Percentiles rank a stretch among this genome's conserved stretches.
These are phyloP conservation scores for Ambrosiella xylebori DNA, from an alignment of 2,329 filamentous ascomycete genomes.

Conservation along the genomic window DNA sequence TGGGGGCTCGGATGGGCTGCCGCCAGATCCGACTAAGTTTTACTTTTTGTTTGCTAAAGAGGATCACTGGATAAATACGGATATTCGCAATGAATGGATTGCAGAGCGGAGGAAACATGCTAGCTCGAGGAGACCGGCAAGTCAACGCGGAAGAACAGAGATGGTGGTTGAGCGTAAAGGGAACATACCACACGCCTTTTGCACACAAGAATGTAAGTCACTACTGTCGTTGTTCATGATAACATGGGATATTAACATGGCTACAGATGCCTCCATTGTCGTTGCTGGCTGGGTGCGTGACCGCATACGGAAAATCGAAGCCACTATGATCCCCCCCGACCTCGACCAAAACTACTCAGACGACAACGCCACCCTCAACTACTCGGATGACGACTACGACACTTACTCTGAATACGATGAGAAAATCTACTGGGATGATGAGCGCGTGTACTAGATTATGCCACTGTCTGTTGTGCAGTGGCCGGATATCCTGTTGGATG, in stretches of 20 bases:
- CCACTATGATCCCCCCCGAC: conserved; percentile 10
- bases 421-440: conserved; percentile 13
- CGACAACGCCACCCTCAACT: conserved; percentile 8
- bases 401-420: conserved; percentile 7
- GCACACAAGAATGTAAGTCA: conserved; percentile 25
- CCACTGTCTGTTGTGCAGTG: not conserved
- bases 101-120: conserved; percentile 13
- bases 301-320: conserved; percentile 13
- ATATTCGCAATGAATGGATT: conserved; percentile 39
- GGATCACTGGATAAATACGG: conserved; percentile 45
- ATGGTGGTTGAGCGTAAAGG: conserved; percentile 36
- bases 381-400: conserved; percentile 7
- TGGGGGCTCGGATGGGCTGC: not conserved
- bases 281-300: conserved; percentile 12
- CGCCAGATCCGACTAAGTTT: conserved; percentile 26
- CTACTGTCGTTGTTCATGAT: not conserved
- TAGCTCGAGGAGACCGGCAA: not conserved
- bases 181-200: conserved; percentile 43
- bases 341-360: conserved; percentile 4
- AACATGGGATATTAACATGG: conserved; percentile 1
- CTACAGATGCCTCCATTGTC: conserved; percentile 10
- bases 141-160: conserved; percentile 24
- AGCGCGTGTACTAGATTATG: conserved; percentile 12
- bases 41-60: conserved; percentile 41
- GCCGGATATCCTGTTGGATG: no score